Evolutionary conservation across 768 basidiomycete genomes (phyloP).

Genomic region (Amanita phalloides): DNA sequence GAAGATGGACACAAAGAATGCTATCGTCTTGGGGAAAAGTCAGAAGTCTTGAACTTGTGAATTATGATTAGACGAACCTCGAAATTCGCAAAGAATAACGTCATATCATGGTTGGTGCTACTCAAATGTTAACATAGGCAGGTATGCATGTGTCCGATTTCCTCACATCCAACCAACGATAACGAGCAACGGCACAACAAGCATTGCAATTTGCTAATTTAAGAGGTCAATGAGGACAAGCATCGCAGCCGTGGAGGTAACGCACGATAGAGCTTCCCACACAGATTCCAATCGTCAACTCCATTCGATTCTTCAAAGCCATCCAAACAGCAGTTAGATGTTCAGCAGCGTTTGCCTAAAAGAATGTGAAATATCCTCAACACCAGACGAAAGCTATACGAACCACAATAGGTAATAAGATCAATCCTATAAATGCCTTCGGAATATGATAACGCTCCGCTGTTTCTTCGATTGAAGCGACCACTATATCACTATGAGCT

Average conservation of each 20-base stretch:
- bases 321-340: slow-evolving; percentile 83
- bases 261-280: slow-evolving; percentile 75
- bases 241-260: slow-evolving; percentile 5
- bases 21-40: slow-evolving; percentile 46
- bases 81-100: slow-evolving; percentile 79
- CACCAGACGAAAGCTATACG: slow-evolving; percentile 14
- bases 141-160: slow-evolving; percentile 8
- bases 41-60: neutral
- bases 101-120: slow-evolving; percentile 60
- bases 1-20: slow-evolving; percentile 79
- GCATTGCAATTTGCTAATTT: slow-evolving; percentile 70
- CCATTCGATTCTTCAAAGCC: slow-evolving; percentile 64
- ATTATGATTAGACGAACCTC: slow-evolving; percentile 35
- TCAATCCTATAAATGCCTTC: slow-evolving; percentile 77
- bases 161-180: slow-evolving; percentile 81
- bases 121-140: neutral
- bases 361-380: neutral
- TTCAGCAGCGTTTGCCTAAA: slow-evolving; percentile 73
- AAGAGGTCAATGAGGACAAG: neutral
- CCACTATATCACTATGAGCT: slow-evolving; percentile 41
- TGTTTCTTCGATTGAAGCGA: slow-evolving; percentile 88
- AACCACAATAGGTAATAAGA: slow-evolving; percentile 82
- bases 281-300: slow-evolving; percentile 66
- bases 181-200: slow-evolving; percentile 82
- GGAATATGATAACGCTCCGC: slow-evolving; percentile 73